Evolutionary conservation across 2,329 filamentous ascomycete species (phyloP).

Genomic region (Trichophyton verrucosum): DNA sequence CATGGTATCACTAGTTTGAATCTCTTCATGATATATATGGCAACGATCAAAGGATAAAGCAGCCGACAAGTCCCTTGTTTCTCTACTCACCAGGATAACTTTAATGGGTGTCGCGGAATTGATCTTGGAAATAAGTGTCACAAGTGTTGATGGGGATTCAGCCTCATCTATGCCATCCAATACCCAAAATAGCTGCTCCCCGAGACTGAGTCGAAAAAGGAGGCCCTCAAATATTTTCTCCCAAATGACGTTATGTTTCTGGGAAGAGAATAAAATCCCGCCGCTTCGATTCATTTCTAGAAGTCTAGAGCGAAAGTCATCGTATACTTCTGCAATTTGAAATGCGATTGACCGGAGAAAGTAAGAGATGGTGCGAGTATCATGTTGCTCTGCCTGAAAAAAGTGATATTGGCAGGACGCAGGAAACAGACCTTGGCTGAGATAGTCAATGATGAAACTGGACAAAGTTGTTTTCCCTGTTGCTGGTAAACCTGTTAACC

Average conservation of each 20-base stretch:
- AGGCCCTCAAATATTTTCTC: conserved; percentile 10
- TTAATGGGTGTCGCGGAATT: conserved; percentile 7
- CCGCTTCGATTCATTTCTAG: conserved; percentile 1
- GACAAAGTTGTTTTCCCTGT: conserved; percentile 10
- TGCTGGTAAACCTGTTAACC: conserved; percentile 11
- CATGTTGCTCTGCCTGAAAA: conserved; percentile 10
- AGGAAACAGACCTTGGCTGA: background rate
- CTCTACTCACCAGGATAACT: conserved; percentile 11
- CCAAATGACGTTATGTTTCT: conserved; percentile 12
- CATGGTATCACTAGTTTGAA: conserved; percentile 4
- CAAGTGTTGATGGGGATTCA: conserved; percentile 3
- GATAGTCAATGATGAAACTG: conserved; percentile 9
- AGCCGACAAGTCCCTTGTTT: conserved; percentile 5
- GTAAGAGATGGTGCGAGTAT: conserved; percentile 8
- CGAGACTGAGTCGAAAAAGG: conserved; percentile 10
- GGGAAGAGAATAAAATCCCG: background rate
- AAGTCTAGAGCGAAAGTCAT: conserved; percentile 4
- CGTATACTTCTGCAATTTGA: conserved; percentile 8
- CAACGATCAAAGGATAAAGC: background rate
- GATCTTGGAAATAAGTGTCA: conserved; percentile 5
- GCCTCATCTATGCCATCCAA: conserved; percentile 16
- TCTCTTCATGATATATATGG: conserved; percentile 7
- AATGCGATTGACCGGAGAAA: conserved; percentile 14
- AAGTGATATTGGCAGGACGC: conserved; percentile 9
- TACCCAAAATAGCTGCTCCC: conserved; percentile 11